These are phyloP conservation scores for Fusarium nisikadoi DNA, from an alignment of 2,329 filamentous ascomycete genomes.

Conservation along the genomic window DNA sequence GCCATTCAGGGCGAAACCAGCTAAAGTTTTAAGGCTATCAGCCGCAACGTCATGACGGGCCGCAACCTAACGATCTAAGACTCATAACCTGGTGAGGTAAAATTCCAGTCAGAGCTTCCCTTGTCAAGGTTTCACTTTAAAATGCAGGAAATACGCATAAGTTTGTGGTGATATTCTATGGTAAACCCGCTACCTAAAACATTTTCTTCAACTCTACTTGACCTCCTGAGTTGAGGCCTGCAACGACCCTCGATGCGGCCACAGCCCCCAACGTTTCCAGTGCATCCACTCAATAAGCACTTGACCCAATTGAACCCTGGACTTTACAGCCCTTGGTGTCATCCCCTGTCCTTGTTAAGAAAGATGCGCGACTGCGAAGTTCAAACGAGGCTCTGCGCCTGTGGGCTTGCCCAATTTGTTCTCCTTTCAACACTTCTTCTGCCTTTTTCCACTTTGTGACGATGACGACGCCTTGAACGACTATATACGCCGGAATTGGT, in stretches of 20 bases:
- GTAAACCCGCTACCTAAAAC: neutral
- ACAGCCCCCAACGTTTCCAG: conserved; percentile 16
- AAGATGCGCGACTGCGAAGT: conserved; percentile 18
- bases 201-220: neutral
- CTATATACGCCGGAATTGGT: conserved; percentile 4
- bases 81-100: neutral
- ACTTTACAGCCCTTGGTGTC: conserved; percentile 24
- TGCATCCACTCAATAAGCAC: conserved; percentile 24
- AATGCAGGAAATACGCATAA: neutral
- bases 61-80: neutral
- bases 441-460: neutral
- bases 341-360: conserved; percentile 12
- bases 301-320: conserved; percentile 32
- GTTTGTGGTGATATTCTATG: too few species aligned
- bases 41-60: conserved; percentile 7
- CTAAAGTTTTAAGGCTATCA: conserved; percentile 17
- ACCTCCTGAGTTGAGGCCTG: conserved; percentile 19
- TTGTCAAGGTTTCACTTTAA: neutral
- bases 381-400: conserved; percentile 33
- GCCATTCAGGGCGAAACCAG: conserved; percentile 4
- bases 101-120: neutral
- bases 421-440: conserved; percentile 1
- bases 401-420: neutral
- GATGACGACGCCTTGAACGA: conserved; percentile 20
- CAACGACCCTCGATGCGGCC: conserved; percentile 1